These are phyloP conservation scores for Microthyrium microscopicum DNA, from an alignment of 2,329 filamentous ascomycete species.

Conservation along the genomic window DNA sequence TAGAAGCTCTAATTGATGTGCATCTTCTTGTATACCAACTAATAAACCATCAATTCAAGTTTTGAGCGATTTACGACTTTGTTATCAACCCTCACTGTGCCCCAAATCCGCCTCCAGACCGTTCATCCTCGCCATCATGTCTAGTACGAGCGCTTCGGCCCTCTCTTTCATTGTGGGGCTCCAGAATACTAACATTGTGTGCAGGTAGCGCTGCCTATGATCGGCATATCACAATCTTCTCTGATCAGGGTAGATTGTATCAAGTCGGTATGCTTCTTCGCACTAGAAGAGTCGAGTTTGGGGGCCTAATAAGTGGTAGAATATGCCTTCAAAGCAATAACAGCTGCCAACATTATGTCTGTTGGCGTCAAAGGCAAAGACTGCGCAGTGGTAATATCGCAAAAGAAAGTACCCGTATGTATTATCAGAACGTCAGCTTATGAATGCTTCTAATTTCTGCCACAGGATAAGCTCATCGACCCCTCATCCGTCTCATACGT, in stretches of 20 bases:
- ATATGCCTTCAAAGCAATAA: conserved; percentile 99
- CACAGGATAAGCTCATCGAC: conserved; percentile 95
- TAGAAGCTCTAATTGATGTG: too few relatives aligned
- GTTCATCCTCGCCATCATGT: too few relatives aligned
- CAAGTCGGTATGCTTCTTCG: conserved; percentile 73
- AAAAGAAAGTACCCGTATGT: conserved; percentile 98
- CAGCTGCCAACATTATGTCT: conserved; percentile 96
- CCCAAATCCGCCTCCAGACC: too few relatives aligned
- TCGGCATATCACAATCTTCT: conserved; percentile 99
- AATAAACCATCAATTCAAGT: too few relatives aligned
- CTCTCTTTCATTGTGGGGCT: too few relatives aligned
- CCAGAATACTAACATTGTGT: conserved; percentile 9
- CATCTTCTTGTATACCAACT: too few relatives aligned
- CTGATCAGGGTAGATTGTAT: conserved; percentile 92
- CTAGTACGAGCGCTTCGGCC: too few relatives aligned
- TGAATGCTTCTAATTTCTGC: not conserved
- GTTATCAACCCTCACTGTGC: too few relatives aligned
- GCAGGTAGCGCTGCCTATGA: conserved; percentile 80
- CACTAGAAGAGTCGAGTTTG: not conserved
- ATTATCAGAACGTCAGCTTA: not conserved
- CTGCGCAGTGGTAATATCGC: conserved; percentile 90
- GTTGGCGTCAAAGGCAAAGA: conserved; percentile 91
- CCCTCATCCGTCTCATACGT: conserved; percentile 93
- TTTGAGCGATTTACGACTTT: too few relatives aligned
- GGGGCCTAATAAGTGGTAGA: conserved; percentile 42